phyloP scores from a whole-genome alignment of 2,329 filamentous ascomycete genomes.

The Furcasterigmium sp. region DNA sequence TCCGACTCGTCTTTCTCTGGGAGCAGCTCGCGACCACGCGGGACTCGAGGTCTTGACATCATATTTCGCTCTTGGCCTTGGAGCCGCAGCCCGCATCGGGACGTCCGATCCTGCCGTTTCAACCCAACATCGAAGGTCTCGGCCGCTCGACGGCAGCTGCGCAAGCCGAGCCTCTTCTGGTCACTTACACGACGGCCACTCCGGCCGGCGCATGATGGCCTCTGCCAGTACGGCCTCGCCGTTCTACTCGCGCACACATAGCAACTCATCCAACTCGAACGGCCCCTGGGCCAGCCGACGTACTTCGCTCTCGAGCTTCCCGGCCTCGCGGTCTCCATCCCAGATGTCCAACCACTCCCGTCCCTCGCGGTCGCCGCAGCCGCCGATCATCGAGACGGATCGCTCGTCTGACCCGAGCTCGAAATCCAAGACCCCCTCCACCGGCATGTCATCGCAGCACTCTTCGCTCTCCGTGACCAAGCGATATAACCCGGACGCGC shows the following conservation, averaged over 20 bases:
- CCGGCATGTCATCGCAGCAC: conserved; percentile 53
- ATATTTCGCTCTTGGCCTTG: not conserved
- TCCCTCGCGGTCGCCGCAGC: conserved; percentile 51
- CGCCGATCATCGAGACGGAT: conserved; percentile 44
- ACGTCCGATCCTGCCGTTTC: conserved; percentile 1
- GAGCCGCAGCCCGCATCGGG: not conserved
- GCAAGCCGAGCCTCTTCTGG: not conserved
- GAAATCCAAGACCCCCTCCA: conserved; percentile 55
- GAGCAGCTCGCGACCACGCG: no score
- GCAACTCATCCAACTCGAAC: conserved; percentile 25
- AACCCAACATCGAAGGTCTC: not conserved
- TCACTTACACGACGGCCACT: not conserved
- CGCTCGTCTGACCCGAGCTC: conserved; percentile 54
- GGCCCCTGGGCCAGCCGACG: conserved; percentile 29
- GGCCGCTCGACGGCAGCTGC: not conserved
- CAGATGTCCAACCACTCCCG: conserved; percentile 51
- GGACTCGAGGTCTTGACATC: no score
- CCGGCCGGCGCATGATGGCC: conserved; percentile 25
- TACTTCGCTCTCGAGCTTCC: conserved; percentile 61
- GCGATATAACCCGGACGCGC: conserved; percentile 44
- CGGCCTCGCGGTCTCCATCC: conserved; percentile 52
- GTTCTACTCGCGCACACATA: conserved; percentile 32
- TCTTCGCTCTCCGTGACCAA: conserved; percentile 51
- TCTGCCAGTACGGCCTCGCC: conserved; percentile 34
- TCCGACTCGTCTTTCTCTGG: no score